phyloP scores from a whole-genome alignment of 1,139 yeast genomes.

The Saccharomyces uvarum region DNA sequence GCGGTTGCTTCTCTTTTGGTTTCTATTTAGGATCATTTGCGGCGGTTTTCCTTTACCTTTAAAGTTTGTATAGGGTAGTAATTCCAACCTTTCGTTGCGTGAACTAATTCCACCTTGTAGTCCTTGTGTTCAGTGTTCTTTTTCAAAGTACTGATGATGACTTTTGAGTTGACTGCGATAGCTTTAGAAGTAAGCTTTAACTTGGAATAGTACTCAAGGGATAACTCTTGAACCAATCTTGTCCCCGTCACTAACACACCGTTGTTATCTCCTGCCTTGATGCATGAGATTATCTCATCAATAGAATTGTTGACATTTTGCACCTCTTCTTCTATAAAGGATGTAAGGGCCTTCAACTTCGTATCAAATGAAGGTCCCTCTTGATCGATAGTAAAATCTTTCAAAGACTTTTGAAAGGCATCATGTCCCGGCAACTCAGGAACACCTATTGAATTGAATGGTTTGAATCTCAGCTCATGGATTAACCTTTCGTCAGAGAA shows the following conservation, averaged over 20 bases:
- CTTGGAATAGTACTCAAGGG: constrained; percentile 26
- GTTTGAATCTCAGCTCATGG: constrained; percentile 68
- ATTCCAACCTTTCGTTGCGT: neutral
- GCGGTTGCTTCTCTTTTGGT: neutral
- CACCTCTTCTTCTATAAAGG: constrained; percentile 18
- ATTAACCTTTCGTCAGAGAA: constrained; percentile 42
- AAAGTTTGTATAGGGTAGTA: neutral
- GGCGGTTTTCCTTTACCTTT: neutral
- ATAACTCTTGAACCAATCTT: constrained; percentile 23
- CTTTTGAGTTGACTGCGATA: constrained; percentile 12
- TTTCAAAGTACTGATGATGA: constrained; percentile 6
- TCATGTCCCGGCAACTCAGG: constrained; percentile 55
- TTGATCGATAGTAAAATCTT: constrained; percentile 19
- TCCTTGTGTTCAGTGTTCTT: neutral
- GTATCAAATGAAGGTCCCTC: constrained; percentile 15
- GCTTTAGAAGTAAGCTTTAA: constrained; percentile 14
- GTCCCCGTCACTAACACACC: constrained; percentile 23
- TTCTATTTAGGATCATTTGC: neutral
- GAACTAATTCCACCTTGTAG: neutral
- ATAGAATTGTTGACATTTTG: constrained; percentile 14
- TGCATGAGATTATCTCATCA: constrained; percentile 17
- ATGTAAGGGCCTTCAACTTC: constrained; percentile 14
- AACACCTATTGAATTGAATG: constrained; percentile 75
- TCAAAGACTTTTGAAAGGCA: constrained; percentile 17
- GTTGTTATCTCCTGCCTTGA: constrained; percentile 19